Evolutionary conservation across 805 yeast genomes (phyloP).

Genomic region (Zygosaccharomyces kombuchaensis): DNA sequence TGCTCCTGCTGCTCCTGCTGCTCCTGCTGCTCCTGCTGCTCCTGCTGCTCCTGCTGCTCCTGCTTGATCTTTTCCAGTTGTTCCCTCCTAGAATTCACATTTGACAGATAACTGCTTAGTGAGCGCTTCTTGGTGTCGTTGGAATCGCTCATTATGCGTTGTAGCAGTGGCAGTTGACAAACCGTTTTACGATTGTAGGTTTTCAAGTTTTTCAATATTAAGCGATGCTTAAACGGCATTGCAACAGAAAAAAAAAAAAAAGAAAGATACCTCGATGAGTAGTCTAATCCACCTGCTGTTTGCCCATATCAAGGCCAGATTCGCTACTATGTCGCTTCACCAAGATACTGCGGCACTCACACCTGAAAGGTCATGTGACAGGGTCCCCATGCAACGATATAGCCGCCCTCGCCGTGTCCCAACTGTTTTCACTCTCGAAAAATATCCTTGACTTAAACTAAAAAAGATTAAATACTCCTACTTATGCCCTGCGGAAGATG

Average conservation of each 20-base stretch:
- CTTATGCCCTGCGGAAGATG: no score
- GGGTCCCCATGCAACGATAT: no score
- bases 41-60: slow-evolving; percentile 6
- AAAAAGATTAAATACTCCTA: no score
- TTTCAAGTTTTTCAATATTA: neutral
- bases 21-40: slow-evolving; percentile 4
- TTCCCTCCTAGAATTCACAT: slow-evolving; percentile 28
- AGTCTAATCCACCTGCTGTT: neutral
- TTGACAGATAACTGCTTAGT: slow-evolving; percentile 33
- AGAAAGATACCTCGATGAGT: neutral
- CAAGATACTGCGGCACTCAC: no score
- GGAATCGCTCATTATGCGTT: slow-evolving; percentile 1
- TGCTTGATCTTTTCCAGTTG: slow-evolving; percentile 24
- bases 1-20: slow-evolving; percentile 4
- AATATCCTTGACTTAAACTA: no score
- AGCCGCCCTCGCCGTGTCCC: no score
- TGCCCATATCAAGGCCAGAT: no score
- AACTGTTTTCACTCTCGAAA: no score
- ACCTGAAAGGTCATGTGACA: no score
- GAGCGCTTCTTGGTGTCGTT: slow-evolving; percentile 27
- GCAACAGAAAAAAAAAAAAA: neutral
- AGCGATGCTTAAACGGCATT: neutral
- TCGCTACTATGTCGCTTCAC: no score
- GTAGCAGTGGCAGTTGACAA: neutral
- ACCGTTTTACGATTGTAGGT: neutral